Conservation (phyloP, 1,139 yeast genomes). For the Hyphopichia pseudoburtonii region DNA sequence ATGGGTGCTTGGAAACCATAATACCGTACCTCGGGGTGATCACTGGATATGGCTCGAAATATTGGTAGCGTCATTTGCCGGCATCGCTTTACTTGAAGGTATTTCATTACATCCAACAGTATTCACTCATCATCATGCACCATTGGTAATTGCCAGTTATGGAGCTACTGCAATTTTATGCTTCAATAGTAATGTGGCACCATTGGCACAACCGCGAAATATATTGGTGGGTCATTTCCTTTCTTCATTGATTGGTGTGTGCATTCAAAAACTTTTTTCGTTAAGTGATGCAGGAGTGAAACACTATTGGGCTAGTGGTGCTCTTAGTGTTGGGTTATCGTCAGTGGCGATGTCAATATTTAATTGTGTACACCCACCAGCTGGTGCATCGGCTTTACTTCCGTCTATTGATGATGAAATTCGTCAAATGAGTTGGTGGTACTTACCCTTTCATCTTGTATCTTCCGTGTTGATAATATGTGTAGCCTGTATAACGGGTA, state of each 20-base stretch:
- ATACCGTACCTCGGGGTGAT: conserved; percentile 33
- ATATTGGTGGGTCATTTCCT: conserved; percentile 58
- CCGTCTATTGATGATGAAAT: conserved; percentile 53
- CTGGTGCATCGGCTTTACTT: conserved; percentile 69
- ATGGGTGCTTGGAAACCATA: conserved; percentile 35
- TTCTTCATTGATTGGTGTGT: conserved; percentile 53
- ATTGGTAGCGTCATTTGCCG: conserved; percentile 49
- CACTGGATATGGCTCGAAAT: conserved; percentile 49
- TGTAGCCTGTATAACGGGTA: conserved; percentile 58
- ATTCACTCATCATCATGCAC: conserved; percentile 47
- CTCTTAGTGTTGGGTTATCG: conserved; percentile 56
- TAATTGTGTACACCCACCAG: conserved; percentile 71
- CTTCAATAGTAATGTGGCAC: conserved; percentile 56
- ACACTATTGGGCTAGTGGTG: conserved; percentile 62
- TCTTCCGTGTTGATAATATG: conserved; percentile 50
- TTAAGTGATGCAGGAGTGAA: conserved; percentile 37
- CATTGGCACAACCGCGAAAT: conserved; percentile 69
- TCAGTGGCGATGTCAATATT: conserved; percentile 58
- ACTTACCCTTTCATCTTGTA: conserved; percentile 56
- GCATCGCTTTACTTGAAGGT: conserved; percentile 52
- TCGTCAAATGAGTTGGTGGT: conserved; percentile 66
- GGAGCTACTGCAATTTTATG: conserved; percentile 68
- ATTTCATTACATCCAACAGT: conserved; percentile 47
- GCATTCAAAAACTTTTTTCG: conserved; percentile 55
- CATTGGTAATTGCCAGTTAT: conserved; percentile 59